Percentiles rank a stretch among this genome's conserved stretches.
phyloP scores from a whole-genome alignment of 2,329 filamentous ascomycete species.

The Talaromyces atroroseus region DNA sequence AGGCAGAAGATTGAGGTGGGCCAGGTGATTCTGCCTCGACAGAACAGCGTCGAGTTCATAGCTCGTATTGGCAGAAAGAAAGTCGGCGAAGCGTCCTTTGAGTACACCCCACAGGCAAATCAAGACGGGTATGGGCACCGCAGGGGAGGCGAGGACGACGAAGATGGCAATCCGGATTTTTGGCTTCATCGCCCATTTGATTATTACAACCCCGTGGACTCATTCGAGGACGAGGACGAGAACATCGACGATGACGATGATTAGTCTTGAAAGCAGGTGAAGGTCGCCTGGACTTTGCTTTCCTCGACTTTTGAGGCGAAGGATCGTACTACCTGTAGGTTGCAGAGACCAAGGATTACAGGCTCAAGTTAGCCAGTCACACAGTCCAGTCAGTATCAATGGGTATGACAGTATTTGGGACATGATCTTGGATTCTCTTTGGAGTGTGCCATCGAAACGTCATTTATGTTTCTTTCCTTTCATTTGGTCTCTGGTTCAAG shows the following conservation, averaged over 20 bases:
- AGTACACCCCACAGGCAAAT: not conserved
- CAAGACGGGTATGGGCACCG: not conserved
- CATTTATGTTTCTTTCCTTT: too few species aligned
- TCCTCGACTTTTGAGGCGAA: too few species aligned
- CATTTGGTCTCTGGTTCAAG: not conserved
- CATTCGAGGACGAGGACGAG: not conserved
- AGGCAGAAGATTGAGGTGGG: slow-evolving; percentile 1
- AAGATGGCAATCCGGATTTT: not conserved
- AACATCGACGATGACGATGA: not conserved
- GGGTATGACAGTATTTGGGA: not conserved
- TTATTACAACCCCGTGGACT: not conserved
- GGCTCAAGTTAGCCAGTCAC: not conserved
- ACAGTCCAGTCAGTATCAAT: not conserved
- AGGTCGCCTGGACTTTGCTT: not conserved
- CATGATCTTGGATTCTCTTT: not conserved
- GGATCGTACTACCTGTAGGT: not conserved
- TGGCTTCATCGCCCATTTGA: not conserved
- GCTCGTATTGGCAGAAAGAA: not conserved
- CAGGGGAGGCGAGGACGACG: not conserved
- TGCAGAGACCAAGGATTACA: not conserved
- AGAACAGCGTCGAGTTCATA: not conserved
- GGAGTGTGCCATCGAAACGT: not conserved
- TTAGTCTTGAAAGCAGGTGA: not conserved
- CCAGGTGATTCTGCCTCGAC: not conserved
- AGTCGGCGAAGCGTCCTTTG: not conserved